These are phyloP conservation scores for Acanthamoeba sp. DNA, from an alignment of 208 protist genomes.

Conservation along the genomic window DNA sequence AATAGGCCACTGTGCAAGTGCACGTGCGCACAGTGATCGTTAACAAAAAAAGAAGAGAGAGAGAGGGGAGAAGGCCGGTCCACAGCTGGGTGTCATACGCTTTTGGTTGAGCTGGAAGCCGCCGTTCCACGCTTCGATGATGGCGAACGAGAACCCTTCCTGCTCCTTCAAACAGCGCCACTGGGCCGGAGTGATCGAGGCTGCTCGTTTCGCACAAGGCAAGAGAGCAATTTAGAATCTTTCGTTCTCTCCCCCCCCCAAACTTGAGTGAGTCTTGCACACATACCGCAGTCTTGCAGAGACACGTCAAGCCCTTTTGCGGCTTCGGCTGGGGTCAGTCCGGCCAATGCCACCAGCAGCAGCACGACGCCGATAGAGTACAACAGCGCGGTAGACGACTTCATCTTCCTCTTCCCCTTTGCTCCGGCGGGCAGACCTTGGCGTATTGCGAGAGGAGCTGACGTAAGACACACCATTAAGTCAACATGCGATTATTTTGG, in stretches of 20 bases:
- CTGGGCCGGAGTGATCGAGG: neutral
- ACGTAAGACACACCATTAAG: no score
- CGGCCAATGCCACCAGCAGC: neutral
- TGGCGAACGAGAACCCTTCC: conserved; percentile 40
- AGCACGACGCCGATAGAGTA: neutral
- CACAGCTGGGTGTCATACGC: neutral
- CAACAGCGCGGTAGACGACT: neutral
- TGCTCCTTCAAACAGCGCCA: conserved; percentile 23
- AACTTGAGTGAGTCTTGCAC: neutral
- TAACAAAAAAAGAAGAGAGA: no score
- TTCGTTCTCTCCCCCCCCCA: neutral
- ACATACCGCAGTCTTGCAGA: neutral
- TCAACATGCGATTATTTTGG: no score
- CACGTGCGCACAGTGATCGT: neutral
- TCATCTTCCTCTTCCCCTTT: no score
- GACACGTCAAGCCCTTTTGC: conserved; percentile 48
- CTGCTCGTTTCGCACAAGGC: neutral
- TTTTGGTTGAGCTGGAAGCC: conserved; percentile 59
- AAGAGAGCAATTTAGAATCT: neutral
- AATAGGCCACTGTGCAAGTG: conserved; percentile 1
- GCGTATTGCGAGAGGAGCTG: no score
- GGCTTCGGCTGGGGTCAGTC: neutral
- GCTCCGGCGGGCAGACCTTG: no score
- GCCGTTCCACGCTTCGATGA: conserved; percentile 39
- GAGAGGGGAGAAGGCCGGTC: no score